Percentiles rank a stretch among this genome's conserved stretches.
phyloP scores from a whole-genome alignment of 2,329 filamentous ascomycete species.

The Aspergillaceae sp. region DNA sequence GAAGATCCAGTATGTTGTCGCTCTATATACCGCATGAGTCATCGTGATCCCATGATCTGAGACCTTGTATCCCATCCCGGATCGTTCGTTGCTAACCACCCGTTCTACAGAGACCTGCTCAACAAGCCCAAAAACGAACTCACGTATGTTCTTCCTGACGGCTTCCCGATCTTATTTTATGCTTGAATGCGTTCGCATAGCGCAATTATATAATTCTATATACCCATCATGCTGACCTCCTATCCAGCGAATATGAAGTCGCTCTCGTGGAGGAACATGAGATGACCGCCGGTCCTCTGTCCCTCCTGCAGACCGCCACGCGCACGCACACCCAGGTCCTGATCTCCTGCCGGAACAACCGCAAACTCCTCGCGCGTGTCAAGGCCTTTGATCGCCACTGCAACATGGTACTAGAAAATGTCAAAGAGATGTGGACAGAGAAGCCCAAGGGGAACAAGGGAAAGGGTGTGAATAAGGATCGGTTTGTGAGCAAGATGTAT shows the following conservation, averaged over 20 bases:
- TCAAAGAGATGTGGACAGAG: slow-evolving; percentile 99
- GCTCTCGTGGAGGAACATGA: slow-evolving; percentile 72
- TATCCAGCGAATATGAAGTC: slow-evolving; percentile 75
- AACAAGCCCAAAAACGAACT: slow-evolving; percentile 83
- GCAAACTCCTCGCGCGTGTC: slow-evolving; percentile 91
- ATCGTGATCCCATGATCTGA: slow-evolving; percentile 1
- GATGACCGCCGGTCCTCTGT: slow-evolving; percentile 71
- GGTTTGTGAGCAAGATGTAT: slow-evolving; percentile 96
- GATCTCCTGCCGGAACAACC: slow-evolving; percentile 96
- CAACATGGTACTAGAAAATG: slow-evolving; percentile 97
- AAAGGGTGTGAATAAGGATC: slow-evolving; percentile 95
- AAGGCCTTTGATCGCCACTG: slow-evolving; percentile 98
- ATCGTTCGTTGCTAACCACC: slow-evolving; percentile 7
- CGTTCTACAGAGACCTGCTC: slow-evolving; percentile 64
- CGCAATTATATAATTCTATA: too few species aligned
- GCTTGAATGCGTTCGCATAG: neutral
- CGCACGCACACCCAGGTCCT: slow-evolving; percentile 91
- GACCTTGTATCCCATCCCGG: slow-evolving; percentile 12
- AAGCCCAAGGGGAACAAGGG: slow-evolving; percentile 78
- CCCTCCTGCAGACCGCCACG: slow-evolving; percentile 93
- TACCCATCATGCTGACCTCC: too few species aligned
- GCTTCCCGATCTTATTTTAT: slow-evolving; percentile 1
- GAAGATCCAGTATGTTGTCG: slow-evolving; percentile 58
- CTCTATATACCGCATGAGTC: slow-evolving; percentile 11
- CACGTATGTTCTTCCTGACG: slow-evolving; percentile 55